A percentile compares a stretch with the other conserved stretches of the same genome.
Conservation (phyloP, 2,329 filamentous ascomycete species). For the Neoascochyta sp. region DNA sequence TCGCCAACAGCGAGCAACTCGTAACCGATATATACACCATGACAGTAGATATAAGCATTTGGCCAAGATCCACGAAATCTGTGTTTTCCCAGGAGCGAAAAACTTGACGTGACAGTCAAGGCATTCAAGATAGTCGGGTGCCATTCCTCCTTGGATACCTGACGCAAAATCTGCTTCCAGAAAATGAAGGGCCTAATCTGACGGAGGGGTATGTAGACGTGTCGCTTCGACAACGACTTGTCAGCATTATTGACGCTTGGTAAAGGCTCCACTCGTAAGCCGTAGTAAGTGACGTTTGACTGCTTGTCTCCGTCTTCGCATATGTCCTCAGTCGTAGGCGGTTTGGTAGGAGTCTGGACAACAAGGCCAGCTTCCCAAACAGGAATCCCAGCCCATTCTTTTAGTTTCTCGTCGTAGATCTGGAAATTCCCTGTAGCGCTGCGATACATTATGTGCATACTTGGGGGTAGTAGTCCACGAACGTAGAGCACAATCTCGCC, state of each 20-base stretch:
- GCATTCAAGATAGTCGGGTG: slow-evolving; percentile 56
- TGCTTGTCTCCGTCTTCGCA: slow-evolving; percentile 39
- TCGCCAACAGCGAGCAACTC: slow-evolving; percentile 56
- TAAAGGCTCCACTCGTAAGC: slow-evolving; percentile 57
- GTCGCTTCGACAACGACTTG: slow-evolving; percentile 52
- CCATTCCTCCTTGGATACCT: slow-evolving; percentile 40
- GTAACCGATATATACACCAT: slow-evolving; percentile 54
- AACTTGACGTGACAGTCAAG: slow-evolving; percentile 50
- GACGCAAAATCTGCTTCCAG: slow-evolving; percentile 50
- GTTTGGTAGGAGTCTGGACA: slow-evolving; percentile 49
- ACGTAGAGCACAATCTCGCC: slow-evolving; percentile 58
- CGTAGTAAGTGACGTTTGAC: slow-evolving; percentile 48
- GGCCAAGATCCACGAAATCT: slow-evolving; percentile 55
- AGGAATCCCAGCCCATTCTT: slow-evolving; percentile 40
- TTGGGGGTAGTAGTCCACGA: slow-evolving; percentile 30
- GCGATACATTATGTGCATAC: slow-evolving; percentile 31
- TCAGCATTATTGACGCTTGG: slow-evolving; percentile 49
- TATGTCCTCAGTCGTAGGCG: slow-evolving; percentile 46
- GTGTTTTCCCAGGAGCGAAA: slow-evolving; percentile 52
- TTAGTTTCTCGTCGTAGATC: slow-evolving; percentile 17
- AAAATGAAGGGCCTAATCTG: slow-evolving; percentile 54
- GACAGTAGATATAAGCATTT: slow-evolving; percentile 50
- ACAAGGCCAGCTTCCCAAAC: slow-evolving; percentile 57
- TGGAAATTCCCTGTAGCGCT: slow-evolving; percentile 15
- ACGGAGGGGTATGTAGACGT: slow-evolving; percentile 54